Conservation (phyloP, 768 basidiomycete species). For the Auriscalpium microsporum region DNA sequence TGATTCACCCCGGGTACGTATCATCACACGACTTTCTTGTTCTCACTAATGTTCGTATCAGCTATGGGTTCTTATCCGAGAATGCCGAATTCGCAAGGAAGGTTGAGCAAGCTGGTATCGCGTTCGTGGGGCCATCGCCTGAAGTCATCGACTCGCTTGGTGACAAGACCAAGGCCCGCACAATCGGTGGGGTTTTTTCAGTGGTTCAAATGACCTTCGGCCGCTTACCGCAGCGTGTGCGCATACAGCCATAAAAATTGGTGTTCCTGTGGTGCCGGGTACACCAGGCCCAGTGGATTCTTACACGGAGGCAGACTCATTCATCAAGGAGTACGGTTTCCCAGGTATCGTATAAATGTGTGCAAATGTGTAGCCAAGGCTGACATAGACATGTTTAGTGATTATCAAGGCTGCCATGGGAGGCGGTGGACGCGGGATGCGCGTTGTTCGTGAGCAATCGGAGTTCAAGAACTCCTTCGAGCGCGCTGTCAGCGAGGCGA, state of each 20-base stretch:
- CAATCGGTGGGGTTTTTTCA: constrained; percentile 47
- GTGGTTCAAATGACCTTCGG: constrained; percentile 2
- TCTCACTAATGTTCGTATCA: constrained; percentile 21
- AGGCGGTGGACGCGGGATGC: constrained; percentile 98
- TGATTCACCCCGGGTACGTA: constrained; percentile 94
- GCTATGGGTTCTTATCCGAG: constrained; percentile 96
- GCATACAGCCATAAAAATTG: constrained; percentile 68
- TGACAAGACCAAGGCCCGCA: constrained; percentile 97
- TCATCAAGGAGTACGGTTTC: constrained; percentile 95
- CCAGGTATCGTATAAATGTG: constrained; percentile 45
- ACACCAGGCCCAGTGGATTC: constrained; percentile 87
- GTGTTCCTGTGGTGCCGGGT: constrained; percentile 95
- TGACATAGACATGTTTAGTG: constrained; percentile 36
- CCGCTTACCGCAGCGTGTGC: not conserved
- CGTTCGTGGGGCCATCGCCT: constrained; percentile 92
- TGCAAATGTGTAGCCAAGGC: not conserved
- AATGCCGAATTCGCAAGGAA: constrained; percentile 96
- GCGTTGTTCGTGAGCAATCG: constrained; percentile 90
- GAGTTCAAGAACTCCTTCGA: constrained; percentile 86
- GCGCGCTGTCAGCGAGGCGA: constrained; percentile 92
- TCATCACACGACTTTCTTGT: not conserved
- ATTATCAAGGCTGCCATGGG: constrained; percentile 99
- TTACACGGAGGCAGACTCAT: constrained; percentile 74
- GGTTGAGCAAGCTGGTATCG: constrained; percentile 95
- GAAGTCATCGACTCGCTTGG: constrained; percentile 96